phyloP scores from a whole-genome alignment of 2,329 filamentous ascomycete genomes.

The Piedraia hortae region DNA sequence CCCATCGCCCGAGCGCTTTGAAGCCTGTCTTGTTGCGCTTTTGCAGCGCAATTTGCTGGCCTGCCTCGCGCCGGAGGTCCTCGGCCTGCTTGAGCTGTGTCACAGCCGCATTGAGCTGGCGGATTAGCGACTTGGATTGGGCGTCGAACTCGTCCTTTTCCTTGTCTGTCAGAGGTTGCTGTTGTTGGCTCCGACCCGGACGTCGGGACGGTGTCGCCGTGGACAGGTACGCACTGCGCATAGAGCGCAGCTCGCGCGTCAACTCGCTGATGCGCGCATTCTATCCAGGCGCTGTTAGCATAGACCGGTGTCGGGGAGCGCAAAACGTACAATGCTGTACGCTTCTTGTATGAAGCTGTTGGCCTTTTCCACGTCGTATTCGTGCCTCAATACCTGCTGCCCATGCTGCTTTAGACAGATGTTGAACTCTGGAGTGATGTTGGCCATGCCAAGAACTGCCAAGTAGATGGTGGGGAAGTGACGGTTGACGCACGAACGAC shows the following conservation, averaged over 20 bases:
- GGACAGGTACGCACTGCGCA: conserved; percentile 77
- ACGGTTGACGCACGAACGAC: no score
- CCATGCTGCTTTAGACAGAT: conserved; percentile 32
- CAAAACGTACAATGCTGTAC: conserved; percentile 46
- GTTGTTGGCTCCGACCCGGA: conserved; percentile 12
- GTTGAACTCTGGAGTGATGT: conserved; percentile 43
- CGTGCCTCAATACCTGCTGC: conserved; percentile 19
- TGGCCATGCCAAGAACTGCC: conserved; percentile 9
- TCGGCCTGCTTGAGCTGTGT: conserved; percentile 57
- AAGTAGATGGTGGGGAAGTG: no score
- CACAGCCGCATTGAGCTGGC: conserved; percentile 62
- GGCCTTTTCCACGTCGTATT: conserved; percentile 20
- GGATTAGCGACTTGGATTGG: conserved; percentile 60
- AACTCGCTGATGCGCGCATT: conserved; percentile 65
- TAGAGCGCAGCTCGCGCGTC: conserved; percentile 49
- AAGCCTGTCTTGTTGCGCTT: conserved; percentile 35
- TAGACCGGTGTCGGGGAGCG: not conserved
- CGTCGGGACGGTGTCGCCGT: conserved; percentile 33
- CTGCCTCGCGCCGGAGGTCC: conserved; percentile 50
- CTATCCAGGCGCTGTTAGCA: conserved; percentile 22
- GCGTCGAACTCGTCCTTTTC: conserved; percentile 72
- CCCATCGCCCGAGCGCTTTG: conserved; percentile 44
- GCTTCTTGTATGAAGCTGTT: conserved; percentile 86
- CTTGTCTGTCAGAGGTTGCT: conserved; percentile 40
- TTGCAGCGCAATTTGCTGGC: conserved; percentile 39